A percentile compares a stretch with the other conserved stretches of the same genome.
These are phyloP conservation scores for Metarhizium rileyi DNA, from an alignment of 2,329 filamentous ascomycete genomes.

Conservation along the genomic window DNA sequence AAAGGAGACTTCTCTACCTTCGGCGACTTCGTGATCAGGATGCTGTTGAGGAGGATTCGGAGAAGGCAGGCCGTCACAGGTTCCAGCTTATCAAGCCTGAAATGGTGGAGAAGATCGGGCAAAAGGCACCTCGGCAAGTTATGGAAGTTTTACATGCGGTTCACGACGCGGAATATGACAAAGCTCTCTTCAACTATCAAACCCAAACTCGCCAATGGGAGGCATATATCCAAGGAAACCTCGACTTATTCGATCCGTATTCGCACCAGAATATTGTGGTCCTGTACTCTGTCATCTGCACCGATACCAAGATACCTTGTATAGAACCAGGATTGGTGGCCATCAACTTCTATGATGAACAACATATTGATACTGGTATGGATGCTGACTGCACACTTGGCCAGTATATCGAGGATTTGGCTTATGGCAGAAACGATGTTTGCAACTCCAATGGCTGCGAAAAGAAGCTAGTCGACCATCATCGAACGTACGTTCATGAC, in stretches of 20 bases:
- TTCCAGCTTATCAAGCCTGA: conserved; percentile 91
- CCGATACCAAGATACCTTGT: conserved; percentile 86
- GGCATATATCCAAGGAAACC: conserved; percentile 79
- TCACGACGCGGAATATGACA: conserved; percentile 94
- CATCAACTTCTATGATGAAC: conserved; percentile 88
- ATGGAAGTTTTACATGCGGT: conserved; percentile 91
- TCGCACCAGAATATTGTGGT: conserved; percentile 95
- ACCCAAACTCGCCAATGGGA: conserved; percentile 97
- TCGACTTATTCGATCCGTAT: conserved; percentile 86
- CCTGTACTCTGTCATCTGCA: conserved; percentile 88
- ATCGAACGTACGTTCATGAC: conserved; percentile 93
- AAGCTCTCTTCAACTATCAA: conserved; percentile 84
- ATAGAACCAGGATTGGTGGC: conserved; percentile 83
- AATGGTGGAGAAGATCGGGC: conserved; percentile 81
- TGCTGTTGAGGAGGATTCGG: conserved; percentile 47
- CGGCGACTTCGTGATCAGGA: conserved; percentile 75
- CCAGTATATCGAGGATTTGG: conserved; percentile 89
- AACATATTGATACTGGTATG: conserved; percentile 62
- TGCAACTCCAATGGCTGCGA: conserved; percentile 82
- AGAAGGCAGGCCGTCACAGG: conserved; percentile 55
- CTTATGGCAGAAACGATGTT: conserved; percentile 61
- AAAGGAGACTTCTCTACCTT: conserved; percentile 72
- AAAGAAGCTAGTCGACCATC: conserved; percentile 81
- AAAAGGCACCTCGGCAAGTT: conserved; percentile 73
- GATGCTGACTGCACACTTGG: conserved; percentile 86